These are phyloP conservation scores for Podaxis pistillaris DNA, from an alignment of 768 basidiomycete genomes.

Conservation along the genomic window DNA sequence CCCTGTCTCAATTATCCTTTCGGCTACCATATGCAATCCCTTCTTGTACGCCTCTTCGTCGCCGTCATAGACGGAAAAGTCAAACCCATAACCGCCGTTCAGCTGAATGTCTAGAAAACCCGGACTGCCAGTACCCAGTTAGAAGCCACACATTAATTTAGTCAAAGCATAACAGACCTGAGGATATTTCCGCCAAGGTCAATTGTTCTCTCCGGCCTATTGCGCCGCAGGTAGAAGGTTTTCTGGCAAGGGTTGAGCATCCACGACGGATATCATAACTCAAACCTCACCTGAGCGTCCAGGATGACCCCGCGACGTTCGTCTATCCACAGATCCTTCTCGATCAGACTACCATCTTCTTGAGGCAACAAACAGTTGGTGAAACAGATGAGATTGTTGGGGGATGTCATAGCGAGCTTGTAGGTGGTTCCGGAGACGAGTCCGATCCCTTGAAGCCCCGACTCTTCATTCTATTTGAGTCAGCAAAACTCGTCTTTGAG, in stretches of 20 bases:
- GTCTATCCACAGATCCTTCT: conserved; percentile 83
- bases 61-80: conserved; percentile 80
- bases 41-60: conserved; percentile 64
- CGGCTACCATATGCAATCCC: conserved; percentile 69
- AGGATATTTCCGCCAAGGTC: conserved; percentile 78
- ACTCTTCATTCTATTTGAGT: conserved; percentile 11
- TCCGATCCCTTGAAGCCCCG: neutral
- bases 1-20: conserved; percentile 81
- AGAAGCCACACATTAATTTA: neutral
- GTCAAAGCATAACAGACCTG: conserved; percentile 40
- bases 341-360: conserved; percentile 74
- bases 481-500: neutral
- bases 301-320: conserved; percentile 69
- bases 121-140: conserved; percentile 46
- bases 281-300: conserved; percentile 60
- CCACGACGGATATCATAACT: neutral
- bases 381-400: conserved; percentile 78
- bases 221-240: conserved; percentile 62
- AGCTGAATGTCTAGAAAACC: conserved; percentile 88
- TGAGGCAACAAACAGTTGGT: conserved; percentile 81
- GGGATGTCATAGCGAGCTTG: conserved; percentile 34
- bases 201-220: conserved; percentile 61
- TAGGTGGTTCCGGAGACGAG: neutral
- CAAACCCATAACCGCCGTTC: conserved; percentile 87
- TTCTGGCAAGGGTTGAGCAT: conserved; percentile 37